Evolutionary conservation across 495 filamentous ascomycete species (phyloP).

Genomic region (Platismatia glauca): DNA sequence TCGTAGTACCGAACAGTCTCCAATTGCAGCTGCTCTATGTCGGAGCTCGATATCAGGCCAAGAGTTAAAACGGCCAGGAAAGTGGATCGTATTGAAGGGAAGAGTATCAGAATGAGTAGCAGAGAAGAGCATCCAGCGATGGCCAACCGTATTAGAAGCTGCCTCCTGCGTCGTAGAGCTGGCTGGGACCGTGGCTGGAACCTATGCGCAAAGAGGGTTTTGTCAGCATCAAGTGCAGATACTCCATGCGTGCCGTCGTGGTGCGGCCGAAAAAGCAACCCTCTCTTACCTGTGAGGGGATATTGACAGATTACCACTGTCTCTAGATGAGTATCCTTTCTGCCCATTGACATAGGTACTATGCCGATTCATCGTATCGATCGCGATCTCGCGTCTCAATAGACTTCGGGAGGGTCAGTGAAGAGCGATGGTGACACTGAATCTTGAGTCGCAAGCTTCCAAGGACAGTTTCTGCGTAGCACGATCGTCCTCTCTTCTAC

Average conservation of each 20-base stretch:
- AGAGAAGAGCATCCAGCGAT: conserved; percentile 31
- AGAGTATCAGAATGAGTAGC: conserved; percentile 49
- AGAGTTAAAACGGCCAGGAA: conserved; percentile 56
- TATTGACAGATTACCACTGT: conserved; percentile 64
- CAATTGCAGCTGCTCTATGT: conserved; percentile 54
- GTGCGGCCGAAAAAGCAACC: conserved; percentile 12
- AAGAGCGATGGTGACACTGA: neutral
- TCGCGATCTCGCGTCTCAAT: neutral
- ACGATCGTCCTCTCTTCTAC: neutral
- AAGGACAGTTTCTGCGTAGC: neutral
- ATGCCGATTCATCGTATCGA: conserved; percentile 45
- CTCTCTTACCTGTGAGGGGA: conserved; percentile 72
- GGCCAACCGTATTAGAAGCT: conserved; percentile 61
- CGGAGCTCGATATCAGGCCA: conserved; percentile 55
- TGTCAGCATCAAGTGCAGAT: conserved; percentile 10
- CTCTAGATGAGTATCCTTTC: conserved; percentile 50
- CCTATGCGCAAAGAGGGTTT: conserved; percentile 36
- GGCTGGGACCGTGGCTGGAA: conserved; percentile 81
- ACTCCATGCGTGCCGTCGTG: conserved; percentile 8
- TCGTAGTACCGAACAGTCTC: conserved; percentile 97
- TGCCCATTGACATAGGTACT: conserved; percentile 72
- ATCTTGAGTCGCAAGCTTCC: neutral
- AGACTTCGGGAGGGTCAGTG: neutral
- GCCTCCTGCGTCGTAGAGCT: conserved; percentile 62
- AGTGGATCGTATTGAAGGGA: conserved; percentile 62